A percentile compares a stretch with the other conserved stretches of the same genome.
These are phyloP conservation scores for Litchi chinensis DNA, from an alignment of 345 rosid genomes.

Conservation along the genomic window DNA sequence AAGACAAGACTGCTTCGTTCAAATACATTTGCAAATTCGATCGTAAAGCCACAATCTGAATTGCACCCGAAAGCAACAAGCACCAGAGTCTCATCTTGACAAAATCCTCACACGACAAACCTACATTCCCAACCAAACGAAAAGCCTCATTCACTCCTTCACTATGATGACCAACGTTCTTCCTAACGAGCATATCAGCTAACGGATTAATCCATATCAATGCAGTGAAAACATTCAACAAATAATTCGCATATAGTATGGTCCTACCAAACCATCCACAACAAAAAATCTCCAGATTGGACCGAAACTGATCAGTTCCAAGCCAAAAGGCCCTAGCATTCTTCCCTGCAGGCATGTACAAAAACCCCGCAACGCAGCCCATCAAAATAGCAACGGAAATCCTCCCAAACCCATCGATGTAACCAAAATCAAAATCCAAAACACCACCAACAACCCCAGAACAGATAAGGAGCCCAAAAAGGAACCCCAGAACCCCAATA, in stretches of 20 bases:
- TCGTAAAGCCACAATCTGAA: slow-evolving; percentile 66
- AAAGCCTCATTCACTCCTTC: slow-evolving; percentile 14
- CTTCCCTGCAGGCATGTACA: slow-evolving; percentile 80
- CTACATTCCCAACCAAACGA: slow-evolving; percentile 60
- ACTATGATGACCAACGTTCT: slow-evolving; percentile 21
- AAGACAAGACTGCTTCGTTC: slow-evolving; percentile 87
- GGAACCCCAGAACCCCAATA: slow-evolving; percentile 61
- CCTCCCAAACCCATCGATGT: slow-evolving; percentile 56
- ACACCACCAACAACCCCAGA: slow-evolving; percentile 46
- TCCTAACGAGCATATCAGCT: slow-evolving; percentile 49
- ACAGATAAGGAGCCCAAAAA: slow-evolving; percentile 51
- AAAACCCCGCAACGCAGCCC: slow-evolving; percentile 63
- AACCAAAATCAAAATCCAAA: slow-evolving; percentile 65
- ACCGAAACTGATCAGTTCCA: slow-evolving; percentile 85
- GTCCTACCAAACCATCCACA: slow-evolving; percentile 83
- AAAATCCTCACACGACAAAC: slow-evolving; percentile 51
- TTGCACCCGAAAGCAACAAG: slow-evolving; percentile 53
- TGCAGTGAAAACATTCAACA: slow-evolving; percentile 52
- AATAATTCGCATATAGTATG: slow-evolving; percentile 52
- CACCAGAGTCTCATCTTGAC: slow-evolving; percentile 52
- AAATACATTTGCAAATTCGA: slow-evolving; percentile 83
- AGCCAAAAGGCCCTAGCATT: slow-evolving; percentile 86
- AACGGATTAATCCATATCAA: slow-evolving; percentile 89
- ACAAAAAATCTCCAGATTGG: slow-evolving; percentile 59
- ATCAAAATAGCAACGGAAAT: slow-evolving; percentile 47